Base-by-base conservation (phyloP, 2,329 filamentous ascomycete genomes). In the Chaetomium sp. region DNA sequence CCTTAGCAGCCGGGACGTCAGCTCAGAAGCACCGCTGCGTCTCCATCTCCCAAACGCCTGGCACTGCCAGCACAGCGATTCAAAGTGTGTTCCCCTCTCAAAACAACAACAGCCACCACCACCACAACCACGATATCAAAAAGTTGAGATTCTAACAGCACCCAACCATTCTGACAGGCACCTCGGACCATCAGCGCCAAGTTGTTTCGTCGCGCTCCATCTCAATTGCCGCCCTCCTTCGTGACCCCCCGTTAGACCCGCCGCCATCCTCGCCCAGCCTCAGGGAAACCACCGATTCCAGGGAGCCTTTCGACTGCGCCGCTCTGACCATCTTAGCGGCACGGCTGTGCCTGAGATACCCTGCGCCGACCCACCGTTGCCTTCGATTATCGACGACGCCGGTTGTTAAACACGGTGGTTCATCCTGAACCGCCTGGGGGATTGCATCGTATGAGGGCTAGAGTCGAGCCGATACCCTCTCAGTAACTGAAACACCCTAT, bases 11-110 rank as follows among this genome's bases (percentile, higher is more conserved):
- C 55, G 62, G 66, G 59, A 65, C 60, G 62, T 65, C 65, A 67
- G 67, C 65, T 66, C 65, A 50, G 61, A 62, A 57, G 10, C 59
- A 19, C 60, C 33, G 45, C 9, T 19, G 13, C 16, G 38, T 51
- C 60, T 63, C 65, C 64, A 68, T 68, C 58, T 65, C 62, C 57
- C 65, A 63, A 67, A 57, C 57, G 56, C 59, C 57, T 21, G 53
- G 23, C 58, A 38, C 33, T 31, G 60, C 57, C 57, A 55, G 47
- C 60, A 59, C 42, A 60, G 57, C 53, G 60, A 31, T 57, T 56
- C 42, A 62, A 54, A 60, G 60, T 58, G 53, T 35, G 38, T 33
- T 27, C 21, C 31, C 29, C n/a, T 38, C 9, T 38, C 53, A 56
- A 29, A 50, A 57, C 66, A 57, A 12, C 56, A 54, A 55, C 57